Evolutionary conservation across 257 asterid species (phyloP), one percentile per base, ranked within the genome.

Genomic region (Gentiana macrophylla): DNA sequence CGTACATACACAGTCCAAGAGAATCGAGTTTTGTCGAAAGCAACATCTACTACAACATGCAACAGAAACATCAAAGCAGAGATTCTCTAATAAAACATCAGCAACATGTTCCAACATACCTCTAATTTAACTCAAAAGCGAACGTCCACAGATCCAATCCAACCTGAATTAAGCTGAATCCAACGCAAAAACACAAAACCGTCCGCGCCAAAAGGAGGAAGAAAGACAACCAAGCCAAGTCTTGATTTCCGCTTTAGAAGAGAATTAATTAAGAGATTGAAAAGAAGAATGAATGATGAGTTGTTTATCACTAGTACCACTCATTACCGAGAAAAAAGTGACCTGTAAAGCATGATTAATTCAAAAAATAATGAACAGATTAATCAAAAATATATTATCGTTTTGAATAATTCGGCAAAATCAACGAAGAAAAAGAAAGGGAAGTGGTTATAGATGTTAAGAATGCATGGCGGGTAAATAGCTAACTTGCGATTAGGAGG

Each of bases 241-340:
- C 54, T 54, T 49, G 24, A 50, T 37, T 38, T n/a, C 13, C 37
- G 32, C 43, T 49, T 24, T 35, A 46, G 43, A 53, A 50, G 54
- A 54, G 35, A 34, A 47, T 5, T 49, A 54, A 38, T 47, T 3
- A 32, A 41, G 52, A 64, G 55, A 49, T 53, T 49, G 49, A 65
- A 60, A 70, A 62, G 53, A 60, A 53, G 59, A 57, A 67, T 54
- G 68, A 69, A 47, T 41, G 51, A 41, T 36, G 52, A 32, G 60
- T 49, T 51, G 53, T 41, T 48, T 78, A 15, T 15, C 70, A 78
- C 77, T 81, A 80, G 89, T 81, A 94, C 53, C 53, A 50, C 24
- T 12, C 24, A 50, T 50, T 32, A 50, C 53, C 13, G 2, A 8
- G 15, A 15, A 15, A 15, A 15, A 15, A 15, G 24, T 52, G 55